A percentile compares a stretch with the other conserved stretches of the same genome.
Conservation (phyloP, 345 rosid species). For the Cardamine occulta region DNA sequence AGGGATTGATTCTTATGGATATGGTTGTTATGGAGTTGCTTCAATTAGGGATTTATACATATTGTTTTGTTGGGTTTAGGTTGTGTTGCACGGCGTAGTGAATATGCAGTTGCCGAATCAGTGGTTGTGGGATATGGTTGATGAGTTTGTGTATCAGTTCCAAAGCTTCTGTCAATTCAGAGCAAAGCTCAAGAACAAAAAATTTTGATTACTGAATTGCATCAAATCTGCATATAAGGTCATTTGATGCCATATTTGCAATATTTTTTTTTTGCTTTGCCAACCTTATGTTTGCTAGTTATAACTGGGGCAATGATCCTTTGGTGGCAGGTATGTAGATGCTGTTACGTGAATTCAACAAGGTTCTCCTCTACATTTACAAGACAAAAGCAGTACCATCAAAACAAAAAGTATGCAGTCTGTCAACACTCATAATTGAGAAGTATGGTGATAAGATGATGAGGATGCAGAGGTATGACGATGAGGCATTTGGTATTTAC, state of each 20-base stretch:
- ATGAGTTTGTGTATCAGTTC: conserved; percentile 98
- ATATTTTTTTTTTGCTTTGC: conserved; percentile 99
- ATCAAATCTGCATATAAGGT: no score
- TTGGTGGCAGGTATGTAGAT: conserved; percentile 75
- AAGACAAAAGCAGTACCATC: conserved; percentile 95
- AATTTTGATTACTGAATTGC: no score
- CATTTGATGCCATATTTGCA: conserved; percentile 96
- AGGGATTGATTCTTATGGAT: no score
- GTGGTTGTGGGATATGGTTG: conserved; percentile 99
- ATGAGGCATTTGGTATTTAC: conserved; percentile 76
- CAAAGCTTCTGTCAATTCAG: conserved; percentile 97
- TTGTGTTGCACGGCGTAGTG: conserved; percentile 91
- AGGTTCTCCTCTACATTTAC: conserved; percentile 88
- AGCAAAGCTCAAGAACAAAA: conserved; percentile 95
- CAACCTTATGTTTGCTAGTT: conserved; percentile 77
- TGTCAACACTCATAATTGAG: conserved; percentile 81
- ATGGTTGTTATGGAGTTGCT: not conserved
- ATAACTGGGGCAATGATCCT: not conserved
- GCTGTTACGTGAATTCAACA: conserved; percentile 94
- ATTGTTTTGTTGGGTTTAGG: conserved; percentile 42
- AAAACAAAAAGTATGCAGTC: no score
- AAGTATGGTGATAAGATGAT: conserved; percentile 98
- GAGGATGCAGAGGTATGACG: conserved; percentile 91
- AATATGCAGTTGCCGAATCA: conserved; percentile 97
- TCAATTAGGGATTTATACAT: not conserved